phyloP scores from a whole-genome alignment of 2,329 filamentous ascomycete species.

The Neoarthrinium moseri region DNA sequence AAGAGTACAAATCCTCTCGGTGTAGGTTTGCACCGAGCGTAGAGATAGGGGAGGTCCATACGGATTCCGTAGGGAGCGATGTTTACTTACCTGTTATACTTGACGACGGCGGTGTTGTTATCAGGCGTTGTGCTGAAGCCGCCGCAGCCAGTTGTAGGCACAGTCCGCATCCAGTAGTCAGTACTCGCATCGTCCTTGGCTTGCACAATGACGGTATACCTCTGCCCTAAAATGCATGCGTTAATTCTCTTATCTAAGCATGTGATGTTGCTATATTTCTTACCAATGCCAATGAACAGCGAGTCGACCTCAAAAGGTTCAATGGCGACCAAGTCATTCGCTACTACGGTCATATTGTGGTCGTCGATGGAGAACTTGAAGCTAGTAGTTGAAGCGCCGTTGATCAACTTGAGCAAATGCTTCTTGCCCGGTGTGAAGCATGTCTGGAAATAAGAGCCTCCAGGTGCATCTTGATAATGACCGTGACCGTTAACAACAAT shows the following conservation, averaged over 20 bases:
- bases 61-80: too few relatives aligned
- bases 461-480: slow-evolving; percentile 12
- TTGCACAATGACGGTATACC: slow-evolving; percentile 19
- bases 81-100: slow-evolving; percentile 19
- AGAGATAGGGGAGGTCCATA: slow-evolving; percentile 14
- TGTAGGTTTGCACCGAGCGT: slow-evolving; percentile 18
- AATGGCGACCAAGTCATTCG: slow-evolving; percentile 46
- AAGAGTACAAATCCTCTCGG: neutral
- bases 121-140: slow-evolving; percentile 12
- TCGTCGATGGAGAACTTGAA: slow-evolving; percentile 45
- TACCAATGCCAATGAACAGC: slow-evolving; percentile 42
- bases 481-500: slow-evolving; percentile 35
- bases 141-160: slow-evolving; percentile 15
- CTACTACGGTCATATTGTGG: slow-evolving; percentile 45
- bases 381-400: slow-evolving; percentile 40
- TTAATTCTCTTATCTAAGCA: slow-evolving; percentile 30
- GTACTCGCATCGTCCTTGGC: slow-evolving; percentile 17
- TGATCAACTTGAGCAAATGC: slow-evolving; percentile 43
- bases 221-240: slow-evolving; percentile 33
- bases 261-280: slow-evolving; percentile 24
- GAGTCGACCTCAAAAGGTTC: slow-evolving; percentile 45
- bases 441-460: slow-evolving; percentile 24
- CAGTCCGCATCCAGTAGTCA: slow-evolving; percentile 27
- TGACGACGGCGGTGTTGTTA: slow-evolving; percentile 22
- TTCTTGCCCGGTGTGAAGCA: slow-evolving; percentile 33